Evolutionary conservation across 2,329 filamentous ascomycete genomes (phyloP).

Genomic region (Fonsecaea monophora): DNA sequence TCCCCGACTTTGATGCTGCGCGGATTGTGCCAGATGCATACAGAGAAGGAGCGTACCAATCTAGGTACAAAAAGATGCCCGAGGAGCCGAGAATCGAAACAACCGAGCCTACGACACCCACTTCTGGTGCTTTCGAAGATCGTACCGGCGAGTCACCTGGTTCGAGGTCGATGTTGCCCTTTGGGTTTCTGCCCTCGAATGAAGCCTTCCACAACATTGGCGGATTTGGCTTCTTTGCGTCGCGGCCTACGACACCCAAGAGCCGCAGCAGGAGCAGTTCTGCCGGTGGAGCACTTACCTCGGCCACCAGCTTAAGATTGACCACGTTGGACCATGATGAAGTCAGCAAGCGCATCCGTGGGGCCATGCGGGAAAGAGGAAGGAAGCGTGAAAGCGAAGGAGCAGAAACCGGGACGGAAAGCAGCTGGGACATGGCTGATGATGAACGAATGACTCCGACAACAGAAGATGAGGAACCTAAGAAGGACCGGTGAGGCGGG

Average conservation of each 20-base stretch:
- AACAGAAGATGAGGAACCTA: slow-evolving; percentile 40
- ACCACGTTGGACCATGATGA: slow-evolving; percentile 74
- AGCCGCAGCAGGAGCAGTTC: slow-evolving; percentile 75
- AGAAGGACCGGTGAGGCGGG: slow-evolving; percentile 33
- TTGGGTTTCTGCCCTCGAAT: slow-evolving; percentile 72
- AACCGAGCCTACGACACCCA: slow-evolving; percentile 43
- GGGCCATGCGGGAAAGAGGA: slow-evolving; percentile 81
- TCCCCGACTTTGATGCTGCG: slow-evolving; percentile 87
- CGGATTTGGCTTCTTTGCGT: slow-evolving; percentile 87
- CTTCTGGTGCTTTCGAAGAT: slow-evolving; percentile 40
- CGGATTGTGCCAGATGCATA: slow-evolving; percentile 68
- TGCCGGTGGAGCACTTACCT: slow-evolving; percentile 65
- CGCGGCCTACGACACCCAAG: slow-evolving; percentile 80
- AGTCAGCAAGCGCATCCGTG: slow-evolving; percentile 81
- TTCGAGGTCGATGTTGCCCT: slow-evolving; percentile 41
- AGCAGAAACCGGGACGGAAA: slow-evolving; percentile 37
- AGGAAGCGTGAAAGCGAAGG: slow-evolving; percentile 54
- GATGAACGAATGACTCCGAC: slow-evolving; percentile 35
- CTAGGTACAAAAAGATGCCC: slow-evolving; percentile 37
- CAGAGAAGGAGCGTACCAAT: slow-evolving; percentile 45
- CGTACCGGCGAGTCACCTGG: slow-evolving; percentile 42
- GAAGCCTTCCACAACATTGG: slow-evolving; percentile 93
- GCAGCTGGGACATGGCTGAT: slow-evolving; percentile 40
- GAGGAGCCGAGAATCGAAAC: slow-evolving; percentile 42
- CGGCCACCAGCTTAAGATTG: slow-evolving; percentile 72